These are phyloP conservation scores for Globisporangium uncinulatum DNA, from an alignment of 352 stramenopile species.

Conservation along the genomic window DNA sequence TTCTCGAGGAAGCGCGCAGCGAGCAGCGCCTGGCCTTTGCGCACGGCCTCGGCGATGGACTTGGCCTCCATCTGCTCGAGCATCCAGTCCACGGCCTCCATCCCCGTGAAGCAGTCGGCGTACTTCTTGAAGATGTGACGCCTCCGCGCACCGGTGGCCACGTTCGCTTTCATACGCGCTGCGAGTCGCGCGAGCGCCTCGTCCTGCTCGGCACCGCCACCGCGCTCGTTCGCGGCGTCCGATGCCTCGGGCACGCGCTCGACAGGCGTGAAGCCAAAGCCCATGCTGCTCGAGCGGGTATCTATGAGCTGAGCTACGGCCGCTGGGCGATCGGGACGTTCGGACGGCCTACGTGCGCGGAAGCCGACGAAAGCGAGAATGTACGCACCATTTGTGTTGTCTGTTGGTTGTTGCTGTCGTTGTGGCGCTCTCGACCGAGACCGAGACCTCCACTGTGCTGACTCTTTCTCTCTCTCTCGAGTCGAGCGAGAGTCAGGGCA, in stretches of 20 bases:
- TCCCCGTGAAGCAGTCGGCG: conserved; percentile 75
- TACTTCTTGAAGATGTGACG: conserved; percentile 81
- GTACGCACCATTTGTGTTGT: background rate
- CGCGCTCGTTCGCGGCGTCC: conserved; percentile 18
- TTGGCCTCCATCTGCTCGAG: conserved; percentile 83
- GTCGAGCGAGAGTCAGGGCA: too few species aligned
- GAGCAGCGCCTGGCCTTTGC: conserved; percentile 68
- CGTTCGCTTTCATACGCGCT: conserved; percentile 76
- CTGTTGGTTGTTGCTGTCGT: background rate
- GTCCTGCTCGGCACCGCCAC: conserved; percentile 40
- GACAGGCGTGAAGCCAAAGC: conserved; percentile 22
- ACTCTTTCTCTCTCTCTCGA: background rate
- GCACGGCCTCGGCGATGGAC: conserved; percentile 71
- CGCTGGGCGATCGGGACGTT: too few species aligned
- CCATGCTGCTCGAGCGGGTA: conserved; percentile 3
- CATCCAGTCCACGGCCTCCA: conserved; percentile 85
- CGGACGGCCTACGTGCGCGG: background rate
- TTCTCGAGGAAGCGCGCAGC: conserved; percentile 71
- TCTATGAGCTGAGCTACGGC: background rate
- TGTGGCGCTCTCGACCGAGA: background rate
- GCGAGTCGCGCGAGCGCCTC: conserved; percentile 65
- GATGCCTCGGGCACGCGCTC: conserved; percentile 47
- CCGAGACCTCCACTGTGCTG: background rate
- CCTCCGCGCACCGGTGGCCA: conserved; percentile 61
- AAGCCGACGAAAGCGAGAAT: background rate